Base-by-base conservation (phyloP, 1,284 basidiomycete species). In the Ceratobasidium sp. region DNA sequence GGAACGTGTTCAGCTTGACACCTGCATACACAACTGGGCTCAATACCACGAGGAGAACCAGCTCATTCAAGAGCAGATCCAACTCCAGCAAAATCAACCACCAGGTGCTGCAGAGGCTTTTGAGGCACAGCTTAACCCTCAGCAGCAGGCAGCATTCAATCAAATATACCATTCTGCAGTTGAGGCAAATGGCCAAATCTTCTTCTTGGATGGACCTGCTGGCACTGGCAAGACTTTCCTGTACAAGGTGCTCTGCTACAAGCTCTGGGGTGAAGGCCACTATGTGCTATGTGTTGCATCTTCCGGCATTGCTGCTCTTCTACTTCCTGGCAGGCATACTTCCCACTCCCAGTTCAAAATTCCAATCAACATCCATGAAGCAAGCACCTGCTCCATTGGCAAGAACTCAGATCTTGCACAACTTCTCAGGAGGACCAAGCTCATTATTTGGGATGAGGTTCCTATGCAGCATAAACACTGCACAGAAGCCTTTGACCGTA, bases 201-300 rank as follows among this genome's bases (percentile, higher is more conserved):
- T 88, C 80, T 89, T 89, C 78, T 74, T 90, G 12, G 81, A 88
- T 77, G 87, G 88, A 59, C 81, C 85, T 35, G 88, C 86, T 65
- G 88, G 88, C 0, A 85, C 84, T 78, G 88, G 88, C 1, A 90
- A 90, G 78, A 90, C 87, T 0, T 89, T 85, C 81, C 59, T 89
- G 0, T 86, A 86, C 77, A 87, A 86, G 10, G 84, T 86, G 0
- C 77, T 89, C 59, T 84, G 84, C 77, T 64, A 82, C 70, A 54
- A 77, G 4, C 27, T 88, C 2, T 81, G 83, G 20, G 70, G 78
- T 16, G 77, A 82, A 38, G 81, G 81, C 0, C 27, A 78, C 14
- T 84, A 88, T 79, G 83, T 87, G 0, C 81, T 89, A 0, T 87
- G 85, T 83, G 86, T 86, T 7, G 85, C 87, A 18, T 88, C 87